Percentiles rank a stretch among this genome's conserved stretches.
phyloP scores from a whole-genome alignment of 495 filamentous ascomycete genomes.

The Xylaria scruposa region DNA sequence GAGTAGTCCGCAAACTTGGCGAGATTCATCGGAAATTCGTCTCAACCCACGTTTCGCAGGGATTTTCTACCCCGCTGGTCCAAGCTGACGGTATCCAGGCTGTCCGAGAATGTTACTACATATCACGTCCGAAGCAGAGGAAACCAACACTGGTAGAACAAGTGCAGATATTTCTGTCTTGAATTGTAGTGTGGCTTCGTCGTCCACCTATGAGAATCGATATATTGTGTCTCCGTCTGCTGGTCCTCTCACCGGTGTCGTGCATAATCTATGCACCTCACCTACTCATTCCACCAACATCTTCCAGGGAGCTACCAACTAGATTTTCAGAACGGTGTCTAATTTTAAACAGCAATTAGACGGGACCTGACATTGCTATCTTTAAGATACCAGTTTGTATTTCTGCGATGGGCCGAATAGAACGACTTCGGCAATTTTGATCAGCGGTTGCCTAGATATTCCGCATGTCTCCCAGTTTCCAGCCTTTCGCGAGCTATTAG shows the following conservation, averaged over 20 bases:
- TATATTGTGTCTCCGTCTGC: not conserved
- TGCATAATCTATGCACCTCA: not conserved
- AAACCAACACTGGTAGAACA: not conserved
- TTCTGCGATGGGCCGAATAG: not conserved
- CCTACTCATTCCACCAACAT: not conserved
- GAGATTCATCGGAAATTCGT: not conserved
- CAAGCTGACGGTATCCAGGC: not conserved
- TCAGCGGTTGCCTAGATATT: not conserved
- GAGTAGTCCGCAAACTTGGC: not conserved
- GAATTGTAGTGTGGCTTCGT: not conserved
- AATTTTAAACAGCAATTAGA: not conserved
- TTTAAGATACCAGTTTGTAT: not conserved
- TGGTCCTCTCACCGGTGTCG: not conserved
- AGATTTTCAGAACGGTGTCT: not conserved
- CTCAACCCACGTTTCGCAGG: conserved; percentile 9
- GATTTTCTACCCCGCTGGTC: conserved; percentile 7
- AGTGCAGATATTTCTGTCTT: not conserved
- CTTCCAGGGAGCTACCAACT: too few relatives aligned
- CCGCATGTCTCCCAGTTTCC: not conserved
- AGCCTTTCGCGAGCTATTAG: not conserved
- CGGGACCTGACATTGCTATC: not conserved
- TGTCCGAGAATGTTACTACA: not conserved
- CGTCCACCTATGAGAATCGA: not conserved
- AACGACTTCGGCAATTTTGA: not conserved
- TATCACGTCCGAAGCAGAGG: not conserved